Evolutionary conservation across 2,329 filamentous ascomycete genomes (phyloP).

Genomic region (Beauveria pseudobassiana): DNA sequence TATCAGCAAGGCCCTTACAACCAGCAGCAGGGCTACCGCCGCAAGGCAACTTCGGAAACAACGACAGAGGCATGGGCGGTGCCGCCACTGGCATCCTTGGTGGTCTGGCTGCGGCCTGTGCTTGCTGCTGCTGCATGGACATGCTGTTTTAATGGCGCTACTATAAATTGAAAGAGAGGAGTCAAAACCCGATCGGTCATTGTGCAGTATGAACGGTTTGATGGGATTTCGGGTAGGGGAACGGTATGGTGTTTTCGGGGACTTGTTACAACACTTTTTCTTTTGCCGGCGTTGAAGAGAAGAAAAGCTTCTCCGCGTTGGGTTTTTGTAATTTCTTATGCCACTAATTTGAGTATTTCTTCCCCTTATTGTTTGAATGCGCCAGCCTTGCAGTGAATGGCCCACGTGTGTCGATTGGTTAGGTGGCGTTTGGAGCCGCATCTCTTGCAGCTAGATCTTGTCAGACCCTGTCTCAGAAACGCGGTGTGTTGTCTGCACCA

Average conservation of each 20-base stretch:
- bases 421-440: background rate
- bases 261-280: background rate
- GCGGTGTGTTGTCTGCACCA: background rate
- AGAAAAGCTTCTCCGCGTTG: background rate
- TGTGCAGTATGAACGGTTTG: background rate
- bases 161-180: background rate
- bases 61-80: slow-evolving; percentile 18
- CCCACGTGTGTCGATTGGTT: background rate
- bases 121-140: slow-evolving; percentile 54
- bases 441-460: background rate
- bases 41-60: slow-evolving; percentile 30
- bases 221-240: background rate
- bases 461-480: background rate
- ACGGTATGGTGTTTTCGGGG: background rate
- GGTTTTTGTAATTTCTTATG: background rate
- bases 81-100: slow-evolving; percentile 30
- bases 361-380: background rate
- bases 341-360: background rate
- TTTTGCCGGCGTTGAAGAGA: background rate
- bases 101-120: slow-evolving; percentile 42
- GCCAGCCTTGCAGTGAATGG: background rate
- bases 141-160: slow-evolving; percentile 39
- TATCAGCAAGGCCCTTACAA: slow-evolving; percentile 25
- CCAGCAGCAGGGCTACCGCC: slow-evolving; percentile 11
- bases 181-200: background rate